These are phyloP conservation scores for Backusella luteola DNA, from an alignment of 192 early-diverging fungal species.

Conservation along the genomic window DNA sequence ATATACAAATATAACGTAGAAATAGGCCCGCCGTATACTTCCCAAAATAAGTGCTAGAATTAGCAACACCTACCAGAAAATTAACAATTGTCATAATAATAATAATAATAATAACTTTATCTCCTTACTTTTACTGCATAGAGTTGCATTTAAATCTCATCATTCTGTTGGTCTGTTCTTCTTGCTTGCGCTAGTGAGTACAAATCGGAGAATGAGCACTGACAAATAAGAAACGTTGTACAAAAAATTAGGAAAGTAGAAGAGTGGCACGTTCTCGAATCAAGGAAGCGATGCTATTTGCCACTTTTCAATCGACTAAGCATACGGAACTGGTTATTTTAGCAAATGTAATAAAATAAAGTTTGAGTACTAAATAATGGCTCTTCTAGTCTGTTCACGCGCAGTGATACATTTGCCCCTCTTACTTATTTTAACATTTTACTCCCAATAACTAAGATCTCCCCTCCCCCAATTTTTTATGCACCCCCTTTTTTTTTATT, in stretches of 20 bases:
- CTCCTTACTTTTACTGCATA: not conserved
- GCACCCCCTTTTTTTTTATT: not conserved
- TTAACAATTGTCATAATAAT: not conserved
- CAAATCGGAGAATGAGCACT: constrained; percentile 20
- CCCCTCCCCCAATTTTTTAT: constrained; percentile 8
- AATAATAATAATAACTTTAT: not conserved
- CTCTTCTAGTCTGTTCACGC: constrained; percentile 10
- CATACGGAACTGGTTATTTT: constrained; percentile 1
- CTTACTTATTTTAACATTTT: not conserved
- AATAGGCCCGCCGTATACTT: not conserved
- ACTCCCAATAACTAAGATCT: constrained; percentile 8
- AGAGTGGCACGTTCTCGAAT: constrained; percentile 16
- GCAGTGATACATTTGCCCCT: constrained; percentile 15
- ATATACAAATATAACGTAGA: not conserved
- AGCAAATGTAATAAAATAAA: constrained; percentile 13
- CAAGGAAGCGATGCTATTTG: not conserved
- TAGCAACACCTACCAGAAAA: not conserved
- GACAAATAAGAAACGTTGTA: constrained; percentile 12
- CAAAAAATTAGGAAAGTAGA: not conserved
- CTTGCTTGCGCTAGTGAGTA: constrained; percentile 4
- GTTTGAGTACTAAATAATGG: constrained; percentile 11
- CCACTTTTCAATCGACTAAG: constrained; percentile 9
- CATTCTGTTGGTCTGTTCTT: constrained; percentile 8
- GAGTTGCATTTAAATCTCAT: not conserved
- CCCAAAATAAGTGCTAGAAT: not conserved